Evolutionary conservation across 768 basidiomycete genomes (phyloP).

Genomic region (Crucibulum laeve): DNA sequence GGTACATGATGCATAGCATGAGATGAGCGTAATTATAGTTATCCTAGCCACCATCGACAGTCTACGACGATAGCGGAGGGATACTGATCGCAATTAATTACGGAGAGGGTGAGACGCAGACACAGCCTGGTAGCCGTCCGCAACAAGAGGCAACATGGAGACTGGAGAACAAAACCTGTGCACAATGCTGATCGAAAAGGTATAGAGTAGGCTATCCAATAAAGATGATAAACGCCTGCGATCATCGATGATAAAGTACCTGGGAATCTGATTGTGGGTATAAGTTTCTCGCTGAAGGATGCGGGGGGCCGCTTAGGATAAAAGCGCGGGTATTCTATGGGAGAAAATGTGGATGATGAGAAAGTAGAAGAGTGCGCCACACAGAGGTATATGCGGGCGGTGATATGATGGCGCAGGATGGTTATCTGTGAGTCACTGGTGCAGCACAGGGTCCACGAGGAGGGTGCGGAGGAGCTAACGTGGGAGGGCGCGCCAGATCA

Average conservation of each 20-base stretch:
- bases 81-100: background rate
- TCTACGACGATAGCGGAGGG: background rate
- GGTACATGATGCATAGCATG: background rate
- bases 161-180: background rate
- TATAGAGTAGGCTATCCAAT: background rate
- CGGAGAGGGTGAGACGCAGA: no score
- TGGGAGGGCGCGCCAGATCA: constrained; percentile 7
- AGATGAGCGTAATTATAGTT: background rate
- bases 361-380: no score
- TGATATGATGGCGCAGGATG: background rate
- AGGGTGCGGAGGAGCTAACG: background rate
- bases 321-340: no score
- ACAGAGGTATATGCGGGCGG: no score
- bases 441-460: background rate
- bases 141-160: no score
- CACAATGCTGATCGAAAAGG: background rate
- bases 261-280: constrained; percentile 2
- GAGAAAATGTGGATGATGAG: no score
- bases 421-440: no score
- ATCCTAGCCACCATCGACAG: background rate
- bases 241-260: background rate
- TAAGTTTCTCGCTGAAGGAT: no score
- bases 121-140: no score
- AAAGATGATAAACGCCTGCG: background rate
- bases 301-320: no score